These are phyloP conservation scores for Pleurotus pulmonarius DNA, from an alignment of 768 basidiomycete genomes.

Conservation along the genomic window DNA sequence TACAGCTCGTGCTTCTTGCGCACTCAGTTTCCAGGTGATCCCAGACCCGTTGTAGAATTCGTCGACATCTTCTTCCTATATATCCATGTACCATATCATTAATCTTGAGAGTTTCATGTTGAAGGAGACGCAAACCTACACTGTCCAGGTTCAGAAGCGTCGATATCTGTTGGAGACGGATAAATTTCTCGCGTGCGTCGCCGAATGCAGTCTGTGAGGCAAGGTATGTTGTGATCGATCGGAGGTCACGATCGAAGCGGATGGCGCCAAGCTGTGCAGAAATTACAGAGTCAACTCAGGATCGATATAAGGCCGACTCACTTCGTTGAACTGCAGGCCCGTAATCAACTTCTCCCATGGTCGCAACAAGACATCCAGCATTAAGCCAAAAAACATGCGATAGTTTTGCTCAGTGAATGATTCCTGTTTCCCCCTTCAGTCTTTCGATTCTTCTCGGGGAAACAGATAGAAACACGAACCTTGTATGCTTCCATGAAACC, in stretches of 20 bases:
- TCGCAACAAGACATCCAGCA: slow-evolving; percentile 83
- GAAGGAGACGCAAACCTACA: slow-evolving; percentile 36
- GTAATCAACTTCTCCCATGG: slow-evolving; percentile 93
- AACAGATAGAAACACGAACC: slow-evolving; percentile 34
- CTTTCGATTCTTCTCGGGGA: not conserved
- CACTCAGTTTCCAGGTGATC: slow-evolving; percentile 80
- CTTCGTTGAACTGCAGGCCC: slow-evolving; percentile 85
- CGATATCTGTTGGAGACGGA: slow-evolving; percentile 88
- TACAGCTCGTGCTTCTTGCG: slow-evolving; percentile 72
- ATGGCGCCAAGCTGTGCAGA: slow-evolving; percentile 82
- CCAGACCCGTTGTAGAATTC: slow-evolving; percentile 94
- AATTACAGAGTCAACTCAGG: not conserved
- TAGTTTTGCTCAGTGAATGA: slow-evolving; percentile 87
- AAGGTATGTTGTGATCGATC: slow-evolving; percentile 79
- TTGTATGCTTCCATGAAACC: slow-evolving; percentile 82
- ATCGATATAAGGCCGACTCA: slow-evolving; percentile 24
- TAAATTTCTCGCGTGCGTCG: slow-evolving; percentile 88
- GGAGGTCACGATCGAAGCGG: slow-evolving; percentile 89
- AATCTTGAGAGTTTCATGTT: not conserved
- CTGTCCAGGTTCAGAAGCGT: slow-evolving; percentile 86
- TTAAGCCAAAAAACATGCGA: slow-evolving; percentile 78
- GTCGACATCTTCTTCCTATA: slow-evolving; percentile 89
- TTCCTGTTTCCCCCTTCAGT: slow-evolving; percentile 45
- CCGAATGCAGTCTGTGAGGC: slow-evolving; percentile 88
- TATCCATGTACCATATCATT: slow-evolving; percentile 6